Conservation (phyloP, 2,329 filamentous ascomycete species). For the Diaporthe helianthi region DNA sequence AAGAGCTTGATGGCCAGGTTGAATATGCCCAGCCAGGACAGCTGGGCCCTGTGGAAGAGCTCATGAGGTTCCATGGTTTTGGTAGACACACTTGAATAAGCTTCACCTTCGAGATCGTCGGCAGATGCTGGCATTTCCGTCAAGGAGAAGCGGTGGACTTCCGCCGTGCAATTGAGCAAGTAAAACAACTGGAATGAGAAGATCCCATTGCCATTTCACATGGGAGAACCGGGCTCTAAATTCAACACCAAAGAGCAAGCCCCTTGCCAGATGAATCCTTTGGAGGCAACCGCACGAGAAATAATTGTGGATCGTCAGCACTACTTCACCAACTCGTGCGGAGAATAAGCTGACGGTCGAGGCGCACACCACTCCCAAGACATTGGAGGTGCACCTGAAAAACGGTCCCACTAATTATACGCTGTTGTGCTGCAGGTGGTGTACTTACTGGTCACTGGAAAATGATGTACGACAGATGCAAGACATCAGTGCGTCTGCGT, state of each 20-base stretch:
- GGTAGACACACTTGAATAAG: background rate
- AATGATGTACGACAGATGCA: background rate
- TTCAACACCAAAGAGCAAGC: background rate
- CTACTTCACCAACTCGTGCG: background rate
- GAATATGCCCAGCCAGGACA: background rate
- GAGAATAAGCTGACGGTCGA: background rate
- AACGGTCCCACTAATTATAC: background rate
- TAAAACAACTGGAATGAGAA: background rate
- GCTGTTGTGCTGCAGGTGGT: background rate
- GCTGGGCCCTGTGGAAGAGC: background rate
- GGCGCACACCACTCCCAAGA: background rate
- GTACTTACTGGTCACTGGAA: background rate
- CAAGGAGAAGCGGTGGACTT: background rate
- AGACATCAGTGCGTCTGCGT: background rate
- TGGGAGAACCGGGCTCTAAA: background rate
- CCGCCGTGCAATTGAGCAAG: too few species aligned
- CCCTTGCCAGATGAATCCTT: conserved; percentile 1
- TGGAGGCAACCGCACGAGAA: conserved; percentile 1
- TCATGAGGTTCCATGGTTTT: background rate
- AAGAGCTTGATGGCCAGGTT: background rate
- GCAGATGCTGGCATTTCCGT: too few species aligned
- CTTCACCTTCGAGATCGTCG: too few species aligned
- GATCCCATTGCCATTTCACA: background rate
- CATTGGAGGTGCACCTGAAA: background rate
- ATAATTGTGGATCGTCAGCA: conserved; percentile 13